phyloP scores from a whole-genome alignment of 2,329 filamentous ascomycete genomes.

The Colletotrichum truncatum region DNA sequence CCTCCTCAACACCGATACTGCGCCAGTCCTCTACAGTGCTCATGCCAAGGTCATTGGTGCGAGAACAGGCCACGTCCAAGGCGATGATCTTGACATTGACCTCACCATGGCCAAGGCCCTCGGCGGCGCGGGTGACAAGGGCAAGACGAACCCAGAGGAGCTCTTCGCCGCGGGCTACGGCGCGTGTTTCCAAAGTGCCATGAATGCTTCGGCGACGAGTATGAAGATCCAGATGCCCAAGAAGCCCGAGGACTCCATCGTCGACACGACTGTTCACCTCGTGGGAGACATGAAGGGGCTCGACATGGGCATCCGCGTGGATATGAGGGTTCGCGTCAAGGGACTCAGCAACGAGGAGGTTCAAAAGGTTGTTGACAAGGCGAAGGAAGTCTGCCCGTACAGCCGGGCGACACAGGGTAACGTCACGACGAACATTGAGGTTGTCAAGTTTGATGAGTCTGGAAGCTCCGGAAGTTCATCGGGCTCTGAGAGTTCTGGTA shows the following conservation, averaged over 20 bases:
- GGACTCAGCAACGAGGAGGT: slow-evolving; percentile 35
- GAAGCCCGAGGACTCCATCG: slow-evolving; percentile 45
- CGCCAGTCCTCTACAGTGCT: slow-evolving; percentile 47
- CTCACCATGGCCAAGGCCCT: slow-evolving; percentile 54
- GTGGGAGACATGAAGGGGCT: slow-evolving; percentile 54
- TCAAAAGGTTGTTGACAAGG: slow-evolving; percentile 37
- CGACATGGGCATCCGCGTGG: slow-evolving; percentile 53
- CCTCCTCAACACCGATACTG: slow-evolving; percentile 47
- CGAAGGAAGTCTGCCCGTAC: slow-evolving; percentile 40
- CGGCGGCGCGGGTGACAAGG: slow-evolving; percentile 46
- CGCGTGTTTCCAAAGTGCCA: slow-evolving; percentile 56
- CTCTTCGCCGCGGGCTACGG: slow-evolving; percentile 57
- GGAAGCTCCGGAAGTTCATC: background rate
- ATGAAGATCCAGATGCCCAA: slow-evolving; percentile 51
- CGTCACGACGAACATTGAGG: slow-evolving; percentile 36
- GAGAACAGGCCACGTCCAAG: slow-evolving; percentile 39
- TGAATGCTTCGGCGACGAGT: slow-evolving; percentile 51
- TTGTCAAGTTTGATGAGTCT: slow-evolving; percentile 25
- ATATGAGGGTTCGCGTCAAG: slow-evolving; percentile 50
- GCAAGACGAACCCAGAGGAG: slow-evolving; percentile 57
- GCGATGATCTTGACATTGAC: slow-evolving; percentile 41
- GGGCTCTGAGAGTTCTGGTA: background rate
- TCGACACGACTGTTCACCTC: slow-evolving; percentile 52
- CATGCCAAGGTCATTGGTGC: slow-evolving; percentile 48
- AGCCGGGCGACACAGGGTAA: slow-evolving; percentile 39